Base-by-base conservation (phyloP, 306 rosid species). In the Malus asiatica region DNA sequence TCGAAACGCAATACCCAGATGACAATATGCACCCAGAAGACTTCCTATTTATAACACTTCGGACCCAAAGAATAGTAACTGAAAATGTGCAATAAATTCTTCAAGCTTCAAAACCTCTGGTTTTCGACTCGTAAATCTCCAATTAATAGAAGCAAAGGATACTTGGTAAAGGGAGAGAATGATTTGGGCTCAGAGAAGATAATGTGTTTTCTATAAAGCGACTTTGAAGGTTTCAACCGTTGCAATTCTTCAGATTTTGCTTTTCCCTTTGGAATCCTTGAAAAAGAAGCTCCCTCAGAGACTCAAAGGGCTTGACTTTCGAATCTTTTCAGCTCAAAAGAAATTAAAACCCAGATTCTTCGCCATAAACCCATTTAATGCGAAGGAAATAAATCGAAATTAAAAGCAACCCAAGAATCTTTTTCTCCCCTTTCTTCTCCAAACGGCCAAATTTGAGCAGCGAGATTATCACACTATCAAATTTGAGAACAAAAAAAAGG, bases 201-300 rank as follows among this genome's bases (percentile, higher is more conserved):
- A 35, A 1, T 38, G 16, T 63, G 57, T 59, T 15, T 48, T 48
- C 11, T 53, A 22, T 57, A 86, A 91, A 87, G 94, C 84, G 79
- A 78, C 88, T 87, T 86, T 86, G 85, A 87, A 83, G 78, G 86
- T 91, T 89, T 84, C 86, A 91, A 70, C 92, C 91, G 92, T 91
- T 89, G 83, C 73, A 51, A 77, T 64, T 62, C 71, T 76, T 66
- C 59, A 48, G 42, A 71, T 22, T 72, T 74, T 91, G 27, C 15
- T 58, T 83, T 76, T 74, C 76, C 81, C 79, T 84, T 77, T 74
- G 80, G 84, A 79, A 84, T 79, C 87, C 90, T 80, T 81, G 83
- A 58, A 42, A 81, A 83, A 83, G 78, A 81, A 83, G 80, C 72
- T 74, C 63, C 71, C 80, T 68, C 66, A 82, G 73, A 79, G 64